Evolutionary conservation across 225 moss, liverwort and hornwort genomes (phyloP).

Genomic region (Straminergon stramineum): DNA sequence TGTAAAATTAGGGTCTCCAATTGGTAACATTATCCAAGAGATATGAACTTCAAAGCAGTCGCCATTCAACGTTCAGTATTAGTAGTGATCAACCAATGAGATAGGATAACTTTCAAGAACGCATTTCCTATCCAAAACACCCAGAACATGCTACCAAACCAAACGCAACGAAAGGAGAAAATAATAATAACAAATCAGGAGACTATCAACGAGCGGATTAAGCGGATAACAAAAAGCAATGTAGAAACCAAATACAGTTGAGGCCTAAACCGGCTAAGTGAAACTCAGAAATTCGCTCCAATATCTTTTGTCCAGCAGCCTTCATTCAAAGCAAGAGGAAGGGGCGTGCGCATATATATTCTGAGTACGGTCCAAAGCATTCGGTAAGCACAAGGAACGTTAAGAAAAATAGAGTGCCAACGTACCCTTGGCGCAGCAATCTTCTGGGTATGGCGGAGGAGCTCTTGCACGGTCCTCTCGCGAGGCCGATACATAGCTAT

Average conservation of each 20-base stretch:
- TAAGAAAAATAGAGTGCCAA: not conserved
- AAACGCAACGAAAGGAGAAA: not conserved
- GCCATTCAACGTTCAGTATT: not conserved
- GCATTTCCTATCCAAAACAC: not conserved
- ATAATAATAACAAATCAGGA: not conserved
- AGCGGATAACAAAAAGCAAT: not conserved
- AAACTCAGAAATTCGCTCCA: not conserved
- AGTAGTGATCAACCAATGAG: not conserved
- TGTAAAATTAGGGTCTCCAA: not conserved
- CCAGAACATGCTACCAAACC: not conserved
- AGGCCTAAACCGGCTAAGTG: not conserved
- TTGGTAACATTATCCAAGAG: not conserved
- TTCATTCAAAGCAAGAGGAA: not conserved
- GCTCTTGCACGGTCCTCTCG: slow-evolving; percentile 53
- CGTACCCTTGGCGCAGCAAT: slow-evolving; percentile 29
- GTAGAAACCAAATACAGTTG: not conserved
- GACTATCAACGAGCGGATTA: not conserved
- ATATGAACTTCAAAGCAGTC: not conserved
- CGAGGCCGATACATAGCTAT: slow-evolving; percentile 36
- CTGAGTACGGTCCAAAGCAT: not conserved
- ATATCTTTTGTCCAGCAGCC: not conserved
- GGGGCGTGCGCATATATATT: not conserved
- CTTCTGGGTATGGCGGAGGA: slow-evolving; percentile 45
- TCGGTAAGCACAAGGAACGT: not conserved
- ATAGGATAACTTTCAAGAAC: not conserved